phyloP scores from a whole-genome alignment of 2,329 filamentous ascomycete species.

The Neonectria punicea region DNA sequence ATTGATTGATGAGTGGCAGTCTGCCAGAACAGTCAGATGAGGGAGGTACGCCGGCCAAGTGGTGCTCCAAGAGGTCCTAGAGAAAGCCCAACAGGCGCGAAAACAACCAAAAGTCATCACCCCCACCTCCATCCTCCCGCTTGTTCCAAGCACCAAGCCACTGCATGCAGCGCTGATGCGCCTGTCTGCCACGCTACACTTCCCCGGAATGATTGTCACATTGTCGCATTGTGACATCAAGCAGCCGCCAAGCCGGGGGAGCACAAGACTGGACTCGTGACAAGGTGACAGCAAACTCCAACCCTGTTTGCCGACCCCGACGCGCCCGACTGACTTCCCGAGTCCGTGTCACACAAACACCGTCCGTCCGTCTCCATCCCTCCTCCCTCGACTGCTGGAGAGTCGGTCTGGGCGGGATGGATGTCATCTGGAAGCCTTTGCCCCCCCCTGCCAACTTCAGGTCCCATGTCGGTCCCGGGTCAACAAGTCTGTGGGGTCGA shows the following conservation, averaged over 20 bases:
- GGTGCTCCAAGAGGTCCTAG: not conserved
- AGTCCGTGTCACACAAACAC: not conserved
- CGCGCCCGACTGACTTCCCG: not conserved
- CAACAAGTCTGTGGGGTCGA: slow-evolving; percentile 19
- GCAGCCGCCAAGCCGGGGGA: slow-evolving; percentile 22
- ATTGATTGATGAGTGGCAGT: not conserved
- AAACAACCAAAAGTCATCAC: not conserved
- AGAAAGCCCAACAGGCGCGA: not conserved
- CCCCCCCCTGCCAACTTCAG: not conserved
- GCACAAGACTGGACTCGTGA: slow-evolving; percentile 32
- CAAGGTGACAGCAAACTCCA: slow-evolving; percentile 18
- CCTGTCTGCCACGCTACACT: slow-evolving; percentile 18
- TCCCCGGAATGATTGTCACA: slow-evolving; percentile 29
- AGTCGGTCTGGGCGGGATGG: slow-evolving; percentile 7
- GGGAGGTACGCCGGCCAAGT: not conserved
- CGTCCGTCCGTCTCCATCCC: not conserved
- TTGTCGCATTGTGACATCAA: slow-evolving; percentile 29
- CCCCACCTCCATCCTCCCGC: slow-evolving; percentile 14
- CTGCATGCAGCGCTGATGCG: slow-evolving; percentile 22
- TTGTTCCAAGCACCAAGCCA: slow-evolving; percentile 15
- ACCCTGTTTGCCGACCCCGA: slow-evolving; percentile 1
- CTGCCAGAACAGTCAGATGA: not conserved
- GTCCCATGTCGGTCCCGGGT: slow-evolving; percentile 6
- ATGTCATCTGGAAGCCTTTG: not conserved
- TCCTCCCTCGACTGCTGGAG: not conserved